Base-by-base conservation (phyloP, 495 filamentous ascomycete species). In the Penicillium paxilli region DNA sequence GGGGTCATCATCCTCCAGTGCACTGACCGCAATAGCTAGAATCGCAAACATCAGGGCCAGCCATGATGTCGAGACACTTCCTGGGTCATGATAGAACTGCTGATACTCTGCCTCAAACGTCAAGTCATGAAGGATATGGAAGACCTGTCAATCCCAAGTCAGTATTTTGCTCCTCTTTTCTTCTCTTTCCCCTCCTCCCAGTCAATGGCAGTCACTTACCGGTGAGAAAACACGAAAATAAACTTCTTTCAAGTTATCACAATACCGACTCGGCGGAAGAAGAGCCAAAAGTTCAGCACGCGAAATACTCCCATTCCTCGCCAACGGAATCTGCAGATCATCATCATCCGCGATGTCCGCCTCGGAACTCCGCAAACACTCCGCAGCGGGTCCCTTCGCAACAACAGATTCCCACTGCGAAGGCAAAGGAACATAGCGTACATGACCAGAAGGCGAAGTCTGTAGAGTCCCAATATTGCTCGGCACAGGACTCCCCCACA, bases 71-170 rank as follows among this genome's bases (percentile, higher is more conserved):
- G 70, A 68, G 2, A 73, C 70, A 44, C 69, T 73, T 32, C 62
- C 59, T 0, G 76, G 72, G 25, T 78, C 65, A 52, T 73, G 68
- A 35, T 69, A 72, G 33, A 78, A 78, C 12, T 70, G 67, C 35
- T 72, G 66, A 57, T 78, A 80, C 30, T 80, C 73, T 5, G 72
- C 66, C 26, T 76, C 72, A 26, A 80, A 80, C 1, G 74, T 77
- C 47, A 76, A 61, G 47, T 78, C 77, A 47, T 79, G 77, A 7
- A 80, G 66, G 52, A 78, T 77, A 55, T 75, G 71, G 25, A 73
- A 73, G 17, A 75, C 55, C 68, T 69, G 23, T 21, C 32, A 12
- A 40, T 25, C 14, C 14, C 1, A 8, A 17, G 16, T 57, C 40
- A 51, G 49, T 50, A 12, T 45, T 22, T 37, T 2, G 10, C 40